These are phyloP conservation scores for Trichoderma sp. DNA, from an alignment of 2,329 filamentous ascomycete genomes.

Conservation along the genomic window DNA sequence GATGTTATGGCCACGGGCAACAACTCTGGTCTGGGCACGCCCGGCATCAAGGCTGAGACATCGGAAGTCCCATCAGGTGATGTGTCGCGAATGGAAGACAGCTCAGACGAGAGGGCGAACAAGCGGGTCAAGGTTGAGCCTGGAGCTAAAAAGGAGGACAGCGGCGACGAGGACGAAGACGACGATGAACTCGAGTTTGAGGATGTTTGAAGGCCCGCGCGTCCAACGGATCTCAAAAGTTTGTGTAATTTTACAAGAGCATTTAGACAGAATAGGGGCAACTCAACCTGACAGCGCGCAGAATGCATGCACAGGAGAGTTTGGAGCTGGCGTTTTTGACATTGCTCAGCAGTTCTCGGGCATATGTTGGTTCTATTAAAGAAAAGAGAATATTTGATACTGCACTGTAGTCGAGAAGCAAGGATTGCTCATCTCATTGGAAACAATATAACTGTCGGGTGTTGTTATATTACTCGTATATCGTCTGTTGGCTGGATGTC, in stretches of 20 bases:
- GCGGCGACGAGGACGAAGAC: constrained; percentile 42
- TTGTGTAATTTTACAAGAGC: neutral
- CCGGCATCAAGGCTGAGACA: constrained; percentile 36
- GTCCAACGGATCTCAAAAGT: neutral
- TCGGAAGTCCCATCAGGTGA: constrained; percentile 26
- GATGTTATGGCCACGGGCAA: constrained; percentile 44
- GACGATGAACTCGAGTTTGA: constrained; percentile 59
- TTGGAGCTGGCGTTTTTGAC: neutral
- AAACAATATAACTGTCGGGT: neutral
- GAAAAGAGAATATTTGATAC: neutral
- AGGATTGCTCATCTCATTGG: neutral
- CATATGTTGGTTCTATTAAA: neutral
- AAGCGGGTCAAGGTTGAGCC: constrained; percentile 62
- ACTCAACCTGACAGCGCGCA: neutral
- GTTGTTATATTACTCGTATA: neutral
- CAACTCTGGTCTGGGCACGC: constrained; percentile 33
- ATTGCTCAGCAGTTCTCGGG: neutral
- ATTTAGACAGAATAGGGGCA: neutral
- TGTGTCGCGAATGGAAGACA: constrained; percentile 26
- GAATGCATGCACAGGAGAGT: neutral
- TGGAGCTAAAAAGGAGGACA: constrained; percentile 45
- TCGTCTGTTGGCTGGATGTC: neutral
- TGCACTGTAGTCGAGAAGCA: neutral
- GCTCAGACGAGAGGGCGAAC: constrained; percentile 44
- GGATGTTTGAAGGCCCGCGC: constrained; percentile 42